Conservation (phyloP, 768 basidiomycete species). For the Roridomyces roridus region DNA sequence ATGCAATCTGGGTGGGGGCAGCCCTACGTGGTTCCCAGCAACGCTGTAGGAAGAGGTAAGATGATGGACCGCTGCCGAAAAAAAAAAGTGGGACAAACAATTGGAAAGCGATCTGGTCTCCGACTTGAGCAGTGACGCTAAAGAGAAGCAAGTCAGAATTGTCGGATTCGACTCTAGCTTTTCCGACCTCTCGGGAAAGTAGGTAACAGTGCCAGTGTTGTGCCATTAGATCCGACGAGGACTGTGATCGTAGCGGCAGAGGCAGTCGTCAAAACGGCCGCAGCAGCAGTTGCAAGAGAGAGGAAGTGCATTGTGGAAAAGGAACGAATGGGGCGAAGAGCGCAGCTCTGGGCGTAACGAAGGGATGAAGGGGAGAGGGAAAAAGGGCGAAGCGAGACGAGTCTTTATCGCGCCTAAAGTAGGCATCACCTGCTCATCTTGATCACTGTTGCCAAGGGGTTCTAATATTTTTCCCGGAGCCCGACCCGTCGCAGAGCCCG, state of each 20-base stretch:
- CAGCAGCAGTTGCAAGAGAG: conserved; percentile 16
- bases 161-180: too few species aligned
- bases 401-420: neutral
- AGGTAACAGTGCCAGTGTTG: neutral
- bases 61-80: neutral
- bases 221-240: conserved; percentile 8
- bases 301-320: conserved; percentile 19
- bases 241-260: conserved; percentile 12
- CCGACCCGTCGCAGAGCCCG: too few species aligned
- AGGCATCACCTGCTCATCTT: too few species aligned
- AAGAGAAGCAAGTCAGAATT: neutral
- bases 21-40: conserved; percentile 41
- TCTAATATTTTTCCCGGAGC: too few species aligned
- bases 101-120: conserved; percentile 22
- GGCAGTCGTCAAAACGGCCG: conserved; percentile 6
- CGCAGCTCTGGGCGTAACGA: conserved; percentile 16
- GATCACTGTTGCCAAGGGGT: too few species aligned
- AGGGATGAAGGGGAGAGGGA: neutral
- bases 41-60: conserved; percentile 21
- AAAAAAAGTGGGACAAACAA: conserved; percentile 18
- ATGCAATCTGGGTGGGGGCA: too few species aligned
- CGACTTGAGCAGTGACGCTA: conserved; percentile 26
- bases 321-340: conserved; percentile 1
- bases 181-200: conserved; percentile 1
- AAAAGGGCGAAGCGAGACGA: neutral